Base-by-base conservation (phyloP, 1,284 basidiomycete genomes). In the Cutaneotrichosporon mucoides region DNA sequence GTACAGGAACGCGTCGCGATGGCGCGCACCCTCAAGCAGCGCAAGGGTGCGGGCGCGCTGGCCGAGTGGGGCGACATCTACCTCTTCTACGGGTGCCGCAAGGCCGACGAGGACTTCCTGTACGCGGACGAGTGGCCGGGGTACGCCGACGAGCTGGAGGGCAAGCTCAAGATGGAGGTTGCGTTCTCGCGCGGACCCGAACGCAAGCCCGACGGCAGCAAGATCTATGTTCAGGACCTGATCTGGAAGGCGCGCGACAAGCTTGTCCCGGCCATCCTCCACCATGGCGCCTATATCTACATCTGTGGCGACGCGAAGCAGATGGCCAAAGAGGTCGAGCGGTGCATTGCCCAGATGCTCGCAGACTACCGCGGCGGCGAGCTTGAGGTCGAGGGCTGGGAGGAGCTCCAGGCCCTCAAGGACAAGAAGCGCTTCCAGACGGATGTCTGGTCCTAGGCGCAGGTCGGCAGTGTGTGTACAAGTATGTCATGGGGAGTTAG, bases 151-250 rank as follows among this genome's bases (percentile, higher is more conserved):
- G 92, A 94, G 79, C 85, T 99, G 52, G 86, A 87, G 68, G 92
- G 88, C 73, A 96, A 96, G 77, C 92, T 99, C 81, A 81, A 83
- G 63, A 85, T 99, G 82, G 88, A 89, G 73, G 83, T 82, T 59
- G 91, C 95, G 12, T 89, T 97, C 79, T 95, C 92, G 34, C 87
- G 95, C 53, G 88, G 94, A 69, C 82, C 84, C 52, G 85, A 87
- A 56, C 71, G 74, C 35, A 92, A 89, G 76, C 84, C 90, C 2
- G 92, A 95, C 73, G 93, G 93, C 6, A 51, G 41, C 81, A 96
- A 98, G 84, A 89, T 95, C 69, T 99, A 99, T 80, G 95, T 98
- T 24, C 95, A 99, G 81, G 92, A 98, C 78, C 81, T 94, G 57
- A 80, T 96, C 16, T 92, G 88, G 88, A 85, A 93, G 58, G 85